phyloP scores from a whole-genome alignment of 495 filamentous ascomycete genomes.

The Lasiosphaeria ovina region DNA sequence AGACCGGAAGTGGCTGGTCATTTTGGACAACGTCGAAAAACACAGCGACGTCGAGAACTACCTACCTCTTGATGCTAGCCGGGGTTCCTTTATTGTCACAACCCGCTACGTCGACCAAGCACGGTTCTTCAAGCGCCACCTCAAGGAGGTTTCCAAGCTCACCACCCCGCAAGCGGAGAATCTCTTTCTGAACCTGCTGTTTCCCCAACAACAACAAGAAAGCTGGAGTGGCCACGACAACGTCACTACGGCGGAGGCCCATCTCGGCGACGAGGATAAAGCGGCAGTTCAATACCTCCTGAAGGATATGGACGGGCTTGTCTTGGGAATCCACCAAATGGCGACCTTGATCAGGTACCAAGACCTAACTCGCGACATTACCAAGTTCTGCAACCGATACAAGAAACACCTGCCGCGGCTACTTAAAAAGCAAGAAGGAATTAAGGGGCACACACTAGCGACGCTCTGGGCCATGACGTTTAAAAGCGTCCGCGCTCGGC shows the following conservation, averaged over 20 bases:
- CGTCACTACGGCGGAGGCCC: background rate
- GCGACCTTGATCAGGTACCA: background rate
- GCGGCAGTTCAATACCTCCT: background rate
- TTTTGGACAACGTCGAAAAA: conserved; percentile 1
- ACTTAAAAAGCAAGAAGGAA: background rate
- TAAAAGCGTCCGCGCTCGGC: background rate
- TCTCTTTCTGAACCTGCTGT: background rate
- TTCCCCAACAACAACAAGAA: too few species aligned
- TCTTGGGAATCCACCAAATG: background rate
- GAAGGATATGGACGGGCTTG: background rate
- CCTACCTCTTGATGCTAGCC: background rate
- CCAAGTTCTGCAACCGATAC: background rate
- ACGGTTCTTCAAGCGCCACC: background rate
- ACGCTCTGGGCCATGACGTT: background rate
- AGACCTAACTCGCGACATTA: background rate
- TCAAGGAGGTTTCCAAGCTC: background rate
- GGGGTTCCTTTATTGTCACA: background rate
- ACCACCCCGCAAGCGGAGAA: background rate
- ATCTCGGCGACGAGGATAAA: background rate
- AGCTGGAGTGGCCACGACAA: background rate
- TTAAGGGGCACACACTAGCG: background rate
- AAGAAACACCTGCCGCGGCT: background rate
- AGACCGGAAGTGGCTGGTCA: background rate
- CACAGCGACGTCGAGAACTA: background rate
- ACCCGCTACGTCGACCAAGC: background rate